Evolutionary conservation across 2,329 filamentous ascomycete genomes (phyloP), one percentile per base, ranked within the genome.

Genomic region (Verticillium isaacii): DNA sequence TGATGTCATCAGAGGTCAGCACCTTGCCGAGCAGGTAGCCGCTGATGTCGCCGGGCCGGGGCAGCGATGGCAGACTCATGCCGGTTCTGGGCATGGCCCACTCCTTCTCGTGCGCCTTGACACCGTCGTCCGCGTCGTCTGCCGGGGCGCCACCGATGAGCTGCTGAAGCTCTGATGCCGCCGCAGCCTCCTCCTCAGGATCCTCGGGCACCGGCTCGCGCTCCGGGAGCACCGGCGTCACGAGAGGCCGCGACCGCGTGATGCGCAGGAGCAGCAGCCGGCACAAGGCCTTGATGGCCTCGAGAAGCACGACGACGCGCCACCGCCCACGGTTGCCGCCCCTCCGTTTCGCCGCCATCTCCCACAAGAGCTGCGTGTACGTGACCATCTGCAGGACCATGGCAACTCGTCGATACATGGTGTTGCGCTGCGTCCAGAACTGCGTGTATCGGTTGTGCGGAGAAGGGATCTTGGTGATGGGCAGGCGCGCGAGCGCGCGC

Each of bases 41-140:
- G 58, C 91, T 92, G 63, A 97, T 93, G 68, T 97, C 92, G 59
- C 88, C 85, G 1, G 89, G 85, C 61, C 89, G 88, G 0, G 95
- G 95, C 17, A 99, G 81, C 56, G 87, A 89, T 1, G 95, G 94
- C 56, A 99, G 83, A 32, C 87, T 90, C 68, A 96, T 83, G 39
- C 93, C 92, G 0, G 95, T 99, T 63, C 95, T 84, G n/a, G 94
- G 94, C 94, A 99, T 98, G 15, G 84, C 85, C 91, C 94, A 98
- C 66, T 87, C 88, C 65, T 80, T 82, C 61, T 81, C 78, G 64
- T 83, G 77, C 5, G 78, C 70, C 34, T 80, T 78, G 5, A 68
- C 41, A n/a, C 41, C 73, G 32, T 69, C 65, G 29, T 78, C 74
- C 25, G 69, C 72, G 19, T 67, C 67, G 19, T 67, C 66, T 57